Conservation (phyloP, 2,329 filamentous ascomycete genomes). For the Falciphora oryzae region DNA sequence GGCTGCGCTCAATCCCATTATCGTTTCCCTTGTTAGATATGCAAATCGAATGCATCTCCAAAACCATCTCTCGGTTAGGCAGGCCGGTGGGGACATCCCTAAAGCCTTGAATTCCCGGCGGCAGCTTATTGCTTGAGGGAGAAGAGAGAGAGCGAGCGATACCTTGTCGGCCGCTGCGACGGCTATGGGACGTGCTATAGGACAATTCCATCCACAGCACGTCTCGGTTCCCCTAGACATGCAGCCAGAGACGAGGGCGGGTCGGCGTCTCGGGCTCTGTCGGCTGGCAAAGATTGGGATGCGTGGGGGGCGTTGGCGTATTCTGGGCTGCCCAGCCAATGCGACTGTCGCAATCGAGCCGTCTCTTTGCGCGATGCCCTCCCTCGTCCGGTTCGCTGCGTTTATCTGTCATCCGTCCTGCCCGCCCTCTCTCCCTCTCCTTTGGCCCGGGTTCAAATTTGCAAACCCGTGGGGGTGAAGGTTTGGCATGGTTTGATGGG, state of each 20-base stretch:
- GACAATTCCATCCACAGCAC: background rate
- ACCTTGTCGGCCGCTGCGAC: background rate
- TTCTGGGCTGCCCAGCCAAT: background rate
- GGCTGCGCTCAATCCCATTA: too few species aligned
- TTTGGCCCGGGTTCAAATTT: background rate
- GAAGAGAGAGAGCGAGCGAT: background rate
- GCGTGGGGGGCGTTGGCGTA: background rate
- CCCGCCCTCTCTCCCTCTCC: too few species aligned
- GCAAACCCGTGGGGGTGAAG: too few species aligned
- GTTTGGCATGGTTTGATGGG: background rate
- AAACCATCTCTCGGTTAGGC: background rate
- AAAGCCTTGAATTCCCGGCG: background rate
- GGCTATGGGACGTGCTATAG: background rate
- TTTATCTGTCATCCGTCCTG: background rate
- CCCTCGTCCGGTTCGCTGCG: background rate
- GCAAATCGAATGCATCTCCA: background rate
- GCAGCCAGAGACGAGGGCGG: background rate
- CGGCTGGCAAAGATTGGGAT: background rate
- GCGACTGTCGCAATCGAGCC: background rate
- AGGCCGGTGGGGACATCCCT: background rate
- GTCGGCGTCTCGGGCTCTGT: background rate
- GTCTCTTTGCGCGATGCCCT: background rate
- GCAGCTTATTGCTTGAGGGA: background rate
- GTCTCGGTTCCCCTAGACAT: background rate
- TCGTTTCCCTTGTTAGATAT: background rate